Evolutionary conservation across 495 filamentous ascomycete genomes (phyloP), one percentile per base, ranked within the genome.

Genomic region (Thozetella sp.): DNA sequence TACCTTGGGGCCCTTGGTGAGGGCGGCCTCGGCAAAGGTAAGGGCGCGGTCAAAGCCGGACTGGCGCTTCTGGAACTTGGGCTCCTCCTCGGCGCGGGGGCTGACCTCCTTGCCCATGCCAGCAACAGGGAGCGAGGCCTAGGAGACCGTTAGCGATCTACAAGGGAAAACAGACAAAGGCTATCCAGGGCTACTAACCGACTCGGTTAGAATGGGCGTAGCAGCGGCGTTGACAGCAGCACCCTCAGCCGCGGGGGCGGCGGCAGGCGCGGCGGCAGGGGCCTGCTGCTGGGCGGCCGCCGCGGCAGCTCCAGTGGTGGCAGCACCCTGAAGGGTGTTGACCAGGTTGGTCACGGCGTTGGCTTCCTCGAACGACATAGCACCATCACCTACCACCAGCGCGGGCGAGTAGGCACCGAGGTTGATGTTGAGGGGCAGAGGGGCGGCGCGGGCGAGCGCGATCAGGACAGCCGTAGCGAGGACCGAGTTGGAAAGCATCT

Each of bases 301-400:
- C 19, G 40, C 40, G 9, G 51, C 54, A 40, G 30, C 54, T 0
- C 25, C n/a, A n/a, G 3, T 37, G 37, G 50, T 53, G 22, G 67
- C 64, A 6, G 55, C 55, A 12, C 60, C 61, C 13, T 65, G 53
- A 4, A 60, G 34, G 20, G 60, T 53, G 40, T 59, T 53, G 54
- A 67, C 58, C 25, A 64, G 45, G 3, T 40, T 25, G 20, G 58
- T 73, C 4, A 71, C 79, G 22, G 66, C 66, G 54, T 76, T 74
- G 20, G 55, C 72, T 22, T 67, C 69, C 40, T 69, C 71, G 62
- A 85, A 82, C 15, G 79, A 78, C 57, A 85, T 83, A 57, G 77
- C 80, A 66, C 82, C 80, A 74, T 85, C 81, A 76, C 82, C 81
- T 66, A 85, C 82, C 63, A 85, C 82, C 67, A 85, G 57, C 26